Base-by-base conservation (phyloP, 331 rosid genomes). In the Saraca asoca region DNA sequence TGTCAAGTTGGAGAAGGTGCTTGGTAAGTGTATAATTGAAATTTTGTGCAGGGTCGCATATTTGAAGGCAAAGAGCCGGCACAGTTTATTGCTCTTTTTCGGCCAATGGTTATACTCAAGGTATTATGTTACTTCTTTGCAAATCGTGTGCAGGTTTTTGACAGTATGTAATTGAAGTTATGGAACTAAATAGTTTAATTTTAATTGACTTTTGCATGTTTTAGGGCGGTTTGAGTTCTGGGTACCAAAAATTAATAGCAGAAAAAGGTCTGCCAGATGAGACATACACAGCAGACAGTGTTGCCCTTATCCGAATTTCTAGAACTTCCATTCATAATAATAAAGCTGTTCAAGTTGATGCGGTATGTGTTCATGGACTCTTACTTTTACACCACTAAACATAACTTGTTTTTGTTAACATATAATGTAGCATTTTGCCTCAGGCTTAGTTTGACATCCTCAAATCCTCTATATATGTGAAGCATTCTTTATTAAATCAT, bases 141-240 rank as follows among this genome's bases (percentile, higher is more conserved):
- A 60, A 74, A 35, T 64, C 55, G 63, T 50, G 1, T 70, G 48
- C 0, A 64, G 43, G 43, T 54, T 12, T 14, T 48, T 55, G 64
- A 31, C 51, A 34, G 58, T 48, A 56, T 24, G 8, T 62, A n/a
- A 51, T 72, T 35, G 72, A 51, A 64, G 20, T 56, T 69, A 34
- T 53, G 64, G 62, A 64, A 46, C 63, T 54, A 16, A 41, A 43
- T 9, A 38, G 58, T 63, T 69, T 51, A 46, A 10, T 58, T 78
- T 69, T 51, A 51, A 10, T 58, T 79, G 41, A 66, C 62, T 51
- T 68, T 50, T 58, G 31, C 77, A 53, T 74, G 17, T 59, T 80
- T 71, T 73, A 94, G 99, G 99, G 99, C 66, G 97, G 99, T 64
- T 58, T 90, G 82, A 94, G 97, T 78, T 79, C 91, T 61, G 95